Conservation (phyloP, 108 stramenopile species). For the Stephanodiscus triporus region DNA sequence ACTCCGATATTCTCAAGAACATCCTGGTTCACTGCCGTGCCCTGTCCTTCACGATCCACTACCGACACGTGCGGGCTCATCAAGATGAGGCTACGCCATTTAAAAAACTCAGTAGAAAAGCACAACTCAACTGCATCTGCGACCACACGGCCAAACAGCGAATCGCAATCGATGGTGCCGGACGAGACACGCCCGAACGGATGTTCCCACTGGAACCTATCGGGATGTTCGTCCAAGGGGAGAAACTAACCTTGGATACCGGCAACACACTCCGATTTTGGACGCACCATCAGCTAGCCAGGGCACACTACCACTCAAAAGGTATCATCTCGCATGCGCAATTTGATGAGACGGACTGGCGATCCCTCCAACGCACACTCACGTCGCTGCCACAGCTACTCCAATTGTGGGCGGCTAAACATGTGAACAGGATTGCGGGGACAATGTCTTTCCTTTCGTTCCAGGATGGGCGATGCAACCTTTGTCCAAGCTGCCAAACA, state of each 20-base stretch:
- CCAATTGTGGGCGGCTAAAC: background rate
- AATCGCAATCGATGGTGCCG: background rate
- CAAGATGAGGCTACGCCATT: background rate
- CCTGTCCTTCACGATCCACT: slow-evolving; percentile 7
- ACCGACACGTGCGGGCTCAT: slow-evolving; percentile 6
- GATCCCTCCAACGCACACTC: background rate
- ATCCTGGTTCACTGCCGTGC: slow-evolving; percentile 24
- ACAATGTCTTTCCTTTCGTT: background rate
- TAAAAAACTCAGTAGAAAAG: background rate
- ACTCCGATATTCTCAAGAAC: slow-evolving; percentile 19
- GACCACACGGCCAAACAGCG: background rate
- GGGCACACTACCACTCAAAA: background rate
- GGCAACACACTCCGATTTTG: background rate
- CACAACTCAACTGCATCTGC: slow-evolving; percentile 14
- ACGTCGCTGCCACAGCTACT: background rate
- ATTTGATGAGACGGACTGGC: background rate
- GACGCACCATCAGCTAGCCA: background rate
- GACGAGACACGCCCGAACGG: too few species aligned
- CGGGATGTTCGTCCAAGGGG: background rate
- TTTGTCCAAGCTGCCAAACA: background rate
- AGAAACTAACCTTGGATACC: background rate
- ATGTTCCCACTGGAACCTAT: background rate
- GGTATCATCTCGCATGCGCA: background rate
- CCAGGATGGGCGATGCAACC: background rate
- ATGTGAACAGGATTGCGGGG: background rate